Conservation (phyloP, 1,284 basidiomycete genomes). For the Leucoagaricus sp. region DNA sequence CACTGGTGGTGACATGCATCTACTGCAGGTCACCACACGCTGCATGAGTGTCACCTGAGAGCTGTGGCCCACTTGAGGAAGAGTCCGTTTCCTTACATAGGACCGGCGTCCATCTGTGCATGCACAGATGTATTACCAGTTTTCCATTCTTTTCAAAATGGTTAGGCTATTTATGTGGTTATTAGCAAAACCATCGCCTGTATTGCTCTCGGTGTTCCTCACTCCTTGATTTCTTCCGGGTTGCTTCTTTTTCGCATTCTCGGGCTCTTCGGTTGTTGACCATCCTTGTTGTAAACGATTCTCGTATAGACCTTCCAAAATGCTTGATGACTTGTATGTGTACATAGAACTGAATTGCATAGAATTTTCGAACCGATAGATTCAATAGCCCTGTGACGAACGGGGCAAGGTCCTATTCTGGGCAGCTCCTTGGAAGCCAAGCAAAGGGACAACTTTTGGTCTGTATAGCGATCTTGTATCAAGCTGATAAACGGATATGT, state of each 20-base stretch:
- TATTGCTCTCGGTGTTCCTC: conserved; percentile 7
- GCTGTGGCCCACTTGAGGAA: neutral
- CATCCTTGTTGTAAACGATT: neutral
- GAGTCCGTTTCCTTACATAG: conserved; percentile 14
- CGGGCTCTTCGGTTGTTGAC: neutral
- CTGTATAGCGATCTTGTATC: too few relatives aligned
- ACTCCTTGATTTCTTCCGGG: neutral
- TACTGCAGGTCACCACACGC: conserved; percentile 15
- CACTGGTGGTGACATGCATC: conserved; percentile 10
- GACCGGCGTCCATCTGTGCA: neutral
- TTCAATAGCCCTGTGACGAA: too few relatives aligned
- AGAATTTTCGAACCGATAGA: neutral
- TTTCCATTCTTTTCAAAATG: too few relatives aligned
- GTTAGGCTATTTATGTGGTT: too few relatives aligned
- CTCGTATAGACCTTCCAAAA: neutral
- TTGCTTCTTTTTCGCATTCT: conserved; percentile 10
- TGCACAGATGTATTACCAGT: conserved; percentile 9
- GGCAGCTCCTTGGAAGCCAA: too few relatives aligned
- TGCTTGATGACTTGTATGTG: neutral
- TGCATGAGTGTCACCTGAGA: conserved; percentile 9
- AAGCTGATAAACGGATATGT: too few relatives aligned
- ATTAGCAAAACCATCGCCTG: too few relatives aligned
- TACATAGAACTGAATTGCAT: conserved; percentile 1
- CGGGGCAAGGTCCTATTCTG: too few relatives aligned
- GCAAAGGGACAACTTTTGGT: too few relatives aligned